Evolutionary conservation across 108 stramenopile species (phyloP), one percentile per base, ranked within the genome.

Genomic region (Chaetoceros muelleri): DNA sequence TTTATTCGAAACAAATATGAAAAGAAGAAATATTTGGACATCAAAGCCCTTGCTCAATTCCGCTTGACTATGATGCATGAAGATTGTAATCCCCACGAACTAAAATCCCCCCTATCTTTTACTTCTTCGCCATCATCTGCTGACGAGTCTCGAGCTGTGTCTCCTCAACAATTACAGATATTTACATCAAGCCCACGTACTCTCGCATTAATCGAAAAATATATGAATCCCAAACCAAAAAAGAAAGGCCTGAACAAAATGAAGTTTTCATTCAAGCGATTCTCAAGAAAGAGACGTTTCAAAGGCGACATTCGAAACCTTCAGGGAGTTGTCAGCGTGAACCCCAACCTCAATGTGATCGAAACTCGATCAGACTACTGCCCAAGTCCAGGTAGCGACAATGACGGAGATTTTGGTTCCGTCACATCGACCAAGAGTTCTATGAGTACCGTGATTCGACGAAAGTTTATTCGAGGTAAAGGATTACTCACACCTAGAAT

Each of bases 11-110:
- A 40, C 13, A 40, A 40, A 40, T 40, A 49, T 49, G 22, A 23
- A 49, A 49, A 49, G 21, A 49, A 49, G 48, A 23, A n/a, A 49
- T 22, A 49, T 23, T 23, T 57, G 46, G 28, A 50, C 30, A 67
- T 66, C 27, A 13, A 55, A 16, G 72, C 61, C 5, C 44, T 73
- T 51, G 65, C 65, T 22, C 31, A 31, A 2, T 54, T 72, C 21
- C 60, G 55, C 1, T 66, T 66, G 47, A 46, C 65, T 18, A 62
- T 60, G 71, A 40, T 40, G 8, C 34, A 13, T 13, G 8, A 13
- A 10, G 13, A 10, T 5, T 10, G 13, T 10, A 40, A 40, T 13
- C 8, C 5, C 13, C n/a, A n/a, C n/a, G 34, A 40, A 13, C 8
- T 40, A 13, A 10, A 13, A 5, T 40, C 34, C 5, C 34, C 34